These are phyloP conservation scores for Fusarium buharicum DNA, from an alignment of 2,329 filamentous ascomycete genomes.

Conservation along the genomic window DNA sequence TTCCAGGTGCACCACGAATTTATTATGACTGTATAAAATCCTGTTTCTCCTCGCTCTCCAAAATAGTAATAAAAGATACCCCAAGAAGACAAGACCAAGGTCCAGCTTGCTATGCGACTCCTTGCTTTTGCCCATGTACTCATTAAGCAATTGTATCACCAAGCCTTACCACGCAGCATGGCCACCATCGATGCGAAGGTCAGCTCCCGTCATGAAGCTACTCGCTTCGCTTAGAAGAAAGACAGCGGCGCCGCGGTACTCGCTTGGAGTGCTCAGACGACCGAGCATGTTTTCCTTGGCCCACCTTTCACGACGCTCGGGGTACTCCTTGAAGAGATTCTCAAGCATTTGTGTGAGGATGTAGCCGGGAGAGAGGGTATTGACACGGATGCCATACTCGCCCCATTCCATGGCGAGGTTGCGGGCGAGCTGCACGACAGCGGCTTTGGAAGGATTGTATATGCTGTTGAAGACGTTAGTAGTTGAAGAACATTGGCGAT, in stretches of 20 bases:
- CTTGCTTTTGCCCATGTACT: not conserved
- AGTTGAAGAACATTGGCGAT: not conserved
- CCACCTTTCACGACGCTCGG: constrained; percentile 76
- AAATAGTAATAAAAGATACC: constrained; percentile 29
- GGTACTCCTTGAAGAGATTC: constrained; percentile 78
- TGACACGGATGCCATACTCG: constrained; percentile 77
- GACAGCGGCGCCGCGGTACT: constrained; percentile 77
- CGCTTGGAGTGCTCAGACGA: constrained; percentile 71
- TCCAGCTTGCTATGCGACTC: constrained; percentile 6
- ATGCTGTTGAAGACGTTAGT: constrained; percentile 56
- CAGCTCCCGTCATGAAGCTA: constrained; percentile 79
- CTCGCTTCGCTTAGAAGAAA: constrained; percentile 78
- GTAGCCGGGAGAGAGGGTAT: constrained; percentile 83
- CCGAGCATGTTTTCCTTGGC: constrained; percentile 87
- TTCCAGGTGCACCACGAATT: constrained; percentile 5
- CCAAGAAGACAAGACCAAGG: constrained; percentile 12
- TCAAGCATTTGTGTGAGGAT: constrained; percentile 87
- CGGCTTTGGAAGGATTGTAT: constrained; percentile 82
- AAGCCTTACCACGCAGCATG: constrained; percentile 67
- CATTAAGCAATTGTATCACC: not conserved
- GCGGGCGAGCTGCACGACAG: constrained; percentile 75
- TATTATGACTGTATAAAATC: constrained; percentile 30
- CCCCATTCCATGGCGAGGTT: constrained; percentile 81
- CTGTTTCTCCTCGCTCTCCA: constrained; percentile 30
- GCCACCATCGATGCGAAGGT: constrained; percentile 77